phyloP scores from a whole-genome alignment of 2,329 filamentous ascomycete species.

The Lecanoromycetidae sp. region DNA sequence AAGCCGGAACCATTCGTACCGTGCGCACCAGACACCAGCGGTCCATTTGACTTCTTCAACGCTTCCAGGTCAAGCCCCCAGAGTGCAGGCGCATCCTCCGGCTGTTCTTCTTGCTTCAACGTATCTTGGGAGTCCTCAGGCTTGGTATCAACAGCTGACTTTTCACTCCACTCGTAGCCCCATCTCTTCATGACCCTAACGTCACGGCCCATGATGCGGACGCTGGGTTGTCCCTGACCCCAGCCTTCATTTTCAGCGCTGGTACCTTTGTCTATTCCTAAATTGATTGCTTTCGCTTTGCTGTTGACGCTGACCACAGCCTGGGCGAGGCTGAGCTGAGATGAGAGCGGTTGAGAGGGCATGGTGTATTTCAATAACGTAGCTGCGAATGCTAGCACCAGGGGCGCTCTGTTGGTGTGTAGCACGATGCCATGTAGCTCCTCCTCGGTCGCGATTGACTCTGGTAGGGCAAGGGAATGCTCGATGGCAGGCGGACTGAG shows the following conservation, averaged over 20 bases:
- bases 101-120: constrained; percentile 22
- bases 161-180: constrained; percentile 51
- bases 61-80: constrained; percentile 49
- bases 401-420: constrained; percentile 66
- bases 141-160: constrained; percentile 9
- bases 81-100: constrained; percentile 34
- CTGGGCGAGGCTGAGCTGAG: constrained; percentile 68
- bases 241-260: constrained; percentile 59
- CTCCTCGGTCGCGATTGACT: constrained; percentile 37
- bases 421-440: constrained; percentile 47
- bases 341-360: constrained; percentile 76
- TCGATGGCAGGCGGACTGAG: constrained; percentile 26
- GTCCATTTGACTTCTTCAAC: constrained; percentile 35
- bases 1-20: constrained; percentile 37
- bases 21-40: constrained; percentile 18
- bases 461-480: constrained; percentile 26
- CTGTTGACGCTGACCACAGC: constrained; percentile 75
- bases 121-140: constrained; percentile 16
- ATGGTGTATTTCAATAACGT: constrained; percentile 65
- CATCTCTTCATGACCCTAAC: constrained; percentile 64
- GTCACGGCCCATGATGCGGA: constrained; percentile 61
- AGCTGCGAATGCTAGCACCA: constrained; percentile 70
- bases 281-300: constrained; percentile 58
- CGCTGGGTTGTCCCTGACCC: constrained; percentile 61
- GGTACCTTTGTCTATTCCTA: constrained; percentile 57